These are phyloP conservation scores for Ananas comosus DNA, from an alignment of 176 grass and related monocot genomes.

Conservation along the genomic window DNA sequence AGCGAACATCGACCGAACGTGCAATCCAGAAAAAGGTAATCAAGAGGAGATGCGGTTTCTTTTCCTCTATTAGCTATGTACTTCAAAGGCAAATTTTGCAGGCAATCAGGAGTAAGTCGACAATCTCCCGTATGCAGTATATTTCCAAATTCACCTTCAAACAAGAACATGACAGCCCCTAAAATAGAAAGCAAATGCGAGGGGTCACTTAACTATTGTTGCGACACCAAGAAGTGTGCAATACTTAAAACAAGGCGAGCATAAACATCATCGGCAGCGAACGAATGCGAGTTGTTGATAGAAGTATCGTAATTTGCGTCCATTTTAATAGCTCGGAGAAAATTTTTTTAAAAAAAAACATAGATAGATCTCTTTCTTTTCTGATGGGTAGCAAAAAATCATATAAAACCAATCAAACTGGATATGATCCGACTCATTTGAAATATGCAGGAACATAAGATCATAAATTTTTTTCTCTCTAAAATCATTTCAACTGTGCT, in stretches of 20 bases:
- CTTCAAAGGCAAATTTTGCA: slow-evolving; percentile 72
- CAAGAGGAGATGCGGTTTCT: slow-evolving; percentile 36
- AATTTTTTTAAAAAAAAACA: no score
- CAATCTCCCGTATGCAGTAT: slow-evolving; percentile 83
- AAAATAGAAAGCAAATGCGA: slow-evolving; percentile 9
- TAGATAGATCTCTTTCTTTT: no score
- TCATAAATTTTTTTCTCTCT: no score
- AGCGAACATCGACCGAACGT: slow-evolving; percentile 70
- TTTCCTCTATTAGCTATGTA: slow-evolving; percentile 71
- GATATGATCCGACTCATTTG: no score
- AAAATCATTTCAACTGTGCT: no score
- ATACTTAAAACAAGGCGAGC: background rate
- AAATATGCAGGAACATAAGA: no score
- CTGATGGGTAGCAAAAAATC: no score
- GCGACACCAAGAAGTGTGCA: background rate
- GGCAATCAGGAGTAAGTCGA: slow-evolving; percentile 52
- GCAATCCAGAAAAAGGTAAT: slow-evolving; percentile 80
- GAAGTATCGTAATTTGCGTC: background rate
- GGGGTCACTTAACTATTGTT: background rate
- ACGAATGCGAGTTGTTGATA: background rate
- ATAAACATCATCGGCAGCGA: background rate
- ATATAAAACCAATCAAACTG: no score
- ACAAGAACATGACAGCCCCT: slow-evolving; percentile 87
- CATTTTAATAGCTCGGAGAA: background rate
- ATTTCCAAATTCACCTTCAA: slow-evolving; percentile 76